Base-by-base conservation (phyloP, 164 flowering plant genomes). In the Macadamia tetraphylla region DNA sequence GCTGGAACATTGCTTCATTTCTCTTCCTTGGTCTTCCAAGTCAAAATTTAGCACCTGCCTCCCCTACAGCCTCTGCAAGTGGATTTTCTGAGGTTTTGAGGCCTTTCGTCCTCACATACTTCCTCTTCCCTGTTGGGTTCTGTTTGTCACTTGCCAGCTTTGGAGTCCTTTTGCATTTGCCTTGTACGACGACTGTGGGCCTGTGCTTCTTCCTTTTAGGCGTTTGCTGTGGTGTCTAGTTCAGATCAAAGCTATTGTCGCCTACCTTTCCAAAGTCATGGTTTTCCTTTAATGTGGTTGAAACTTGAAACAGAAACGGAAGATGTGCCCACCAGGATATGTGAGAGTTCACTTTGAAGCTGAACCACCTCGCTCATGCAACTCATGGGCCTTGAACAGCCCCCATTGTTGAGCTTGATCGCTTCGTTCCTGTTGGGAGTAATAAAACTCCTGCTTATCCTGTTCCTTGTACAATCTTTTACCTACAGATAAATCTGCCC, bases 151-250 rank as follows among this genome's bases (percentile, higher is more conserved):
- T 23, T 23, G 23, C 23, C 23, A 23, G 23, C 10, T 52, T 56
- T 0, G 79, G 81, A 9, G 82, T 60, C 56, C 70, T 75, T 64
- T 76, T 87, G n/a, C 82, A 75, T 71, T 86, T 79, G 63, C 79
- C 83, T 79, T 88, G 90, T 15, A 7, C 71, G 6, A 85, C 53
- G 6, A 90, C 97, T 71, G 82, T 90, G 12, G 94, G 92, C 69
- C 87, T 78, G 73, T 85, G 86, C 74, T 84, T 93, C 78, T 59
- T 90, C 65, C 88, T 82, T 60, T 76, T 85, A 14, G 81, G 76
- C 73, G 85, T 93, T 68, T 76, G 85, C 67, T 78, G 85, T 13
- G 94, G 87, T 71, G 92, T 84, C 68, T 77, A 76, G 65, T 74
- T 81, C 65, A 83, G 73, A 64, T 84, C 86, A 67, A 71, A 57